Evolutionary conservation across 805 yeast species (phyloP).

Genomic region (Zygosaccharomyces siamensis): DNA sequence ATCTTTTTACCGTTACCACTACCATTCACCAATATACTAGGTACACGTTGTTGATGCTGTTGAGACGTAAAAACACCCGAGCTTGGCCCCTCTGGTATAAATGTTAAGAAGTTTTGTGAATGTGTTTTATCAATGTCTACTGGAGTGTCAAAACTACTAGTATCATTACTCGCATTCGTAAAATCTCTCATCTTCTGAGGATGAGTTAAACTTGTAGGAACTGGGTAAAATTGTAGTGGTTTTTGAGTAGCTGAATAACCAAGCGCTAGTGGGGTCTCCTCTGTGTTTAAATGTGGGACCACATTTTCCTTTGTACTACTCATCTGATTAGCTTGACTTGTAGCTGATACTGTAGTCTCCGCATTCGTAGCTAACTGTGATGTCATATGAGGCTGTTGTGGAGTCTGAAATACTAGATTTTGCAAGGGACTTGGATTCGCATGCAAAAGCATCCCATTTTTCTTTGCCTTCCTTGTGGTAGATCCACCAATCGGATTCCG

Average conservation of each 20-base stretch:
- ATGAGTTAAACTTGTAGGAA: conserved; percentile 23
- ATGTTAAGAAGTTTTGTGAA: conserved; percentile 14
- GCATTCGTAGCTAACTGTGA: conserved; percentile 7
- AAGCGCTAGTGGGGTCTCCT: conserved; percentile 19
- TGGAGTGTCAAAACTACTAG: conserved; percentile 22
- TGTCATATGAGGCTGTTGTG: conserved; percentile 24
- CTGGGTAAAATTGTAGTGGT: conserved; percentile 33
- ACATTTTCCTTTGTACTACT: conserved; percentile 10
- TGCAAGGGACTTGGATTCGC: conserved; percentile 34
- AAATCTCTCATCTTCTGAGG: conserved; percentile 11
- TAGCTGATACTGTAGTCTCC: conserved; percentile 16
- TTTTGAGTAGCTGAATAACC: conserved; percentile 33
- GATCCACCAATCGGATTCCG: conserved; percentile 8
- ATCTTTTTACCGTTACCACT: conserved; percentile 15
- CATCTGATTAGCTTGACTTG: conserved; percentile 4
- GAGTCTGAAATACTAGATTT: conserved; percentile 33
- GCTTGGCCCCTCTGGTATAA: conserved; percentile 21
- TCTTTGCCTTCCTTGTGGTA: conserved; percentile 14
- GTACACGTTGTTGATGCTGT: conserved; percentile 13
- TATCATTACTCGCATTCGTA: conserved; percentile 7
- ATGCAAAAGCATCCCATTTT: conserved; percentile 14
- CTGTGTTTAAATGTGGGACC: conserved; percentile 7
- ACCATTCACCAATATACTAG: conserved; percentile 24
- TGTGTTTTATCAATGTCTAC: conserved; percentile 31
- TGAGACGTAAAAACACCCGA: conserved; percentile 8